A percentile compares a stretch with the other conserved stretches of the same genome.
Evolutionary conservation across 2,329 filamentous ascomycete species (phyloP).

Genomic region (Metarhizium robertsii): DNA sequence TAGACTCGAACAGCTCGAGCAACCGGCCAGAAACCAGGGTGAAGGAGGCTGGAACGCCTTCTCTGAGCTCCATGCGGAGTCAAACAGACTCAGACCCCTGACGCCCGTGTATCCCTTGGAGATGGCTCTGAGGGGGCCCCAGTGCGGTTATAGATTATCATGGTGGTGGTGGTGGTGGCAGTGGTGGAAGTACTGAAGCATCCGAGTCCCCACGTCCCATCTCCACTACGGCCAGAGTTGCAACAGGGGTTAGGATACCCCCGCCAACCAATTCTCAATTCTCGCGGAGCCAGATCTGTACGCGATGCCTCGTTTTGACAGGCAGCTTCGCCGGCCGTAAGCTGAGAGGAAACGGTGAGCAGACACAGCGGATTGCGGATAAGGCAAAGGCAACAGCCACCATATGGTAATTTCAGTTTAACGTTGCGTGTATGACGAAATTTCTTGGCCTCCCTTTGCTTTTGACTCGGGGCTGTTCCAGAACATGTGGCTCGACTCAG

Average conservation of each 20-base stretch:
- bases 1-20: not conserved
- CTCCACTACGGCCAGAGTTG: not conserved
- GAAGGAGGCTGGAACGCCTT: not conserved
- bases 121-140: not conserved
- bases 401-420: not conserved
- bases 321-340: not conserved
- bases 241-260: not conserved
- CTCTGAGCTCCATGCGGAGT: not conserved
- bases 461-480: not conserved
- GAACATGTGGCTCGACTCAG: not conserved
- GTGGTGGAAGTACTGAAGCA: not conserved
- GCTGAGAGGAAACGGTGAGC: not conserved
- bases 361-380: not conserved
- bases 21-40: not conserved
- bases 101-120: not conserved
- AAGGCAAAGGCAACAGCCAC: not conserved
- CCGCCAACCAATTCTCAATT: not conserved
- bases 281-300: not conserved
- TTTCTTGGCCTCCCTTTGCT: not conserved
- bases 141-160: not conserved
- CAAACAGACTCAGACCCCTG: slow-evolving; percentile 1
- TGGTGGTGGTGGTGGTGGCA: not conserved
- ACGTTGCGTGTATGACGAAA: not conserved
- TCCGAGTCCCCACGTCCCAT: not conserved
- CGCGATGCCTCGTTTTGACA: not conserved